Evolutionary conservation across 1,284 basidiomycete species (phyloP), one percentile per base, ranked within the genome.

Genomic region (Puccinia brachypodii): DNA sequence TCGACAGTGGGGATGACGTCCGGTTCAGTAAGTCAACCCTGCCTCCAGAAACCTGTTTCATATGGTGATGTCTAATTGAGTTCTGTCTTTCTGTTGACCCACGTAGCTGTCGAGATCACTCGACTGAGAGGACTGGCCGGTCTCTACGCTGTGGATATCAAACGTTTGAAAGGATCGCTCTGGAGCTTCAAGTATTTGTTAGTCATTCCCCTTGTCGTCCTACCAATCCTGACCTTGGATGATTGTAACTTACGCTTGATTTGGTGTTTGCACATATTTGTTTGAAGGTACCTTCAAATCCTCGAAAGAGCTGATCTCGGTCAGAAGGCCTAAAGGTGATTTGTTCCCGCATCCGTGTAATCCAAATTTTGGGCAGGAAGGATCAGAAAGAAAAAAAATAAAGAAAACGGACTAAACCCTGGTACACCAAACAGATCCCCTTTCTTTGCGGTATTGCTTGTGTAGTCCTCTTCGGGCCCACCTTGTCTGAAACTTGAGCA

Each of bases 1-100:
- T 92, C 84, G 95, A 97, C 85, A 90, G 91, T 36, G 94, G 94
- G 58, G 95, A 96, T 85, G 95, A 97, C 90, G 93, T 97, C 83
- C 91, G 93, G 83, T 97, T 97, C 88, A 81, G 79, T 81, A 53
- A 74, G 79, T 38, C 13, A 1, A 13, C 2, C 33, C 25, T 53
- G 16, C 36, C 9, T 64, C 33, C 3, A 2, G 13, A 8, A 62
- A 28, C 9, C 19, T 14, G 0, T 71, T 58, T 71, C 85, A 92
- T 92, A 84, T 93, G 93, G n/a, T 64, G 58, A 38, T 13, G 50
- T 60, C 38, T 42, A 31, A 50, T 2, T 68, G 28, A n/a, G 3
- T 53, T 25, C 19, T n/a, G 22, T 84, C 93, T 94, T 62, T 94
- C 92, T 86, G 92, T 64, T 62, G n/a, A 0, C 33, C 44, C 8